Conservation (phyloP, 129 eudicot genomes). For the Dittrichia graveolens region DNA sequence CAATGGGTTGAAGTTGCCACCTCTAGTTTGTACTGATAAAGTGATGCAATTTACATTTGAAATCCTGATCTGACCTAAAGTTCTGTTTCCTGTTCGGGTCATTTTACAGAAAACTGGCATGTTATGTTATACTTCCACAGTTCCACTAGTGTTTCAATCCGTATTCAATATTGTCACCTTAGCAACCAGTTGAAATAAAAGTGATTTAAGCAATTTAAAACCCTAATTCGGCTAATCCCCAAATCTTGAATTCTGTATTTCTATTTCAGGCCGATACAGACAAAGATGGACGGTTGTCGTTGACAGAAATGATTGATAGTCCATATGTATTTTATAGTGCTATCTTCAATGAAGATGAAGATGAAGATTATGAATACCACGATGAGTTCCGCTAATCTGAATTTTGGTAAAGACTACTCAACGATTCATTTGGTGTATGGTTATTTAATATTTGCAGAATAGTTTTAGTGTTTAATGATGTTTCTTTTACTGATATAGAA, state of each 20-base stretch:
- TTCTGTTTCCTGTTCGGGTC: not conserved
- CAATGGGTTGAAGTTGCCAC: too few relatives aligned
- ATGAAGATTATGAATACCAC: slow-evolving; percentile 72
- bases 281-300: slow-evolving; percentile 73
- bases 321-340: slow-evolving; percentile 93
- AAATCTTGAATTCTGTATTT: not conserved
- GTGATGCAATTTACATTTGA: not conserved
- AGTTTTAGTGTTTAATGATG: slow-evolving; percentile 29
- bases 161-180: not conserved
- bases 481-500: slow-evolving; percentile 16
- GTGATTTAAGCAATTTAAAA: not conserved
- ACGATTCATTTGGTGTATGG: slow-evolving; percentile 25
- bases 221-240: not conserved
- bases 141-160: not conserved
- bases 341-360: slow-evolving; percentile 77
- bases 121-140: not conserved
- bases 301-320: slow-evolving; percentile 78
- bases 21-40: too few relatives aligned
- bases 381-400: slow-evolving; percentile 74
- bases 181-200: not conserved
- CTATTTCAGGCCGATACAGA: slow-evolving; percentile 77
- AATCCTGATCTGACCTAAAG: not conserved
- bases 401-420: slow-evolving; percentile 6
- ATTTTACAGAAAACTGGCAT: not conserved
- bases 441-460: slow-evolving; percentile 27